Percentiles rank a stretch among this genome's conserved stretches.
Conservation (phyloP, 2,329 filamentous ascomycete genomes). For the Apiospora pterosperma region DNA sequence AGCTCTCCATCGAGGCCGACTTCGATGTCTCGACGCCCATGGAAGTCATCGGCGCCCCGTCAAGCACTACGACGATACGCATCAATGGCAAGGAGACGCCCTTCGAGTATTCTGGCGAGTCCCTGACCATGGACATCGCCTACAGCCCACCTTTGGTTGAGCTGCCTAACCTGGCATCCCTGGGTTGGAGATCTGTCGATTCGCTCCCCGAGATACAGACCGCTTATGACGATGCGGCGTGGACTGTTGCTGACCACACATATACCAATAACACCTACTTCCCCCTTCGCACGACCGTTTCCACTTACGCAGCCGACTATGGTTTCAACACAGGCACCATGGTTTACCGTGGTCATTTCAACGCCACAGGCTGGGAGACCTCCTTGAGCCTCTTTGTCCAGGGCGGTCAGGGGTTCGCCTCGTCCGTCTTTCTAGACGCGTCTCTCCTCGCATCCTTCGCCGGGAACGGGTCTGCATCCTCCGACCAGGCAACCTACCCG, state of each 20-base stretch:
- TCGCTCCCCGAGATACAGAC: constrained; percentile 65
- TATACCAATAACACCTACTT: constrained; percentile 58
- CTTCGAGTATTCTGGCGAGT: constrained; percentile 33
- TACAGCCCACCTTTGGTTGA: constrained; percentile 27
- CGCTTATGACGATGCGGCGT: constrained; percentile 65
- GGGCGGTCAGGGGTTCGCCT: constrained; percentile 66
- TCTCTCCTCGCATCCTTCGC: constrained; percentile 50
- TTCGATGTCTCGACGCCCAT: constrained; percentile 66
- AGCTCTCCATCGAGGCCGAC: constrained; percentile 64
- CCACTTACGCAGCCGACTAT: constrained; percentile 59
- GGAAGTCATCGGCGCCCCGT: constrained; percentile 63
- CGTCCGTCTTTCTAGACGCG: constrained; percentile 67
- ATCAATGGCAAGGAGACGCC: constrained; percentile 54
- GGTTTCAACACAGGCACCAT: constrained; percentile 69
- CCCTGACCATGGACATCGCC: constrained; percentile 17
- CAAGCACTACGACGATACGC: constrained; percentile 46
- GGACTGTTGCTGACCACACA: constrained; percentile 56
- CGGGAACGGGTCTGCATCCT: constrained; percentile 14
- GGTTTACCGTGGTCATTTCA: constrained; percentile 69
- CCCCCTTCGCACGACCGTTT: constrained; percentile 31
- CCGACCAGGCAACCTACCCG: constrained; percentile 29
- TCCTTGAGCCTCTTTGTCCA: constrained; percentile 56
- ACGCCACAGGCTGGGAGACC: constrained; percentile 57
- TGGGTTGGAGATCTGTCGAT: constrained; percentile 69
- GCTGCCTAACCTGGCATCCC: constrained; percentile 53